Evolutionary conservation across 768 basidiomycete species (phyloP).

Genomic region (Holtermanniella nyarrowii): DNA sequence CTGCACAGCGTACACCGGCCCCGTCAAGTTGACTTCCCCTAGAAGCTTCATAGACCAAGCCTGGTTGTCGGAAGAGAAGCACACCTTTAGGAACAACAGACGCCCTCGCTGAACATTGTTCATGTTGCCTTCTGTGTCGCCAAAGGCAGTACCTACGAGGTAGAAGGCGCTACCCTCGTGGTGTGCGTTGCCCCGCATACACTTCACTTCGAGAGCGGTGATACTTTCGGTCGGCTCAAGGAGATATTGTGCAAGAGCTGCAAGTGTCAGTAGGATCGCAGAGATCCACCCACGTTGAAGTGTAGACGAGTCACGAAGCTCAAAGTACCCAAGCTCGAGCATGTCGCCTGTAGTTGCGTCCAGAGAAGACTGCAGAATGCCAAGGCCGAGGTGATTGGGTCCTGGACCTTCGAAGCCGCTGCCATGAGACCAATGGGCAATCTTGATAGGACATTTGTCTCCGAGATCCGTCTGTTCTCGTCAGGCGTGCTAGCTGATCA

Average conservation of each 20-base stretch:
- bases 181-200: too few species aligned
- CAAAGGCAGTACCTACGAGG: constrained; percentile 30
- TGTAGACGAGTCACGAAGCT: constrained; percentile 24
- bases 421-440: constrained; percentile 5
- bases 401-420: too few species aligned
- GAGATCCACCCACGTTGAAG: constrained; percentile 18
- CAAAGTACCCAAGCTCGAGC: constrained; percentile 18
- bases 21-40: constrained; percentile 9
- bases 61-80: neutral
- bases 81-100: neutral
- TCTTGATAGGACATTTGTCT: constrained; percentile 5
- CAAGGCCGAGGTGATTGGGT: neutral
- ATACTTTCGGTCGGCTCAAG: constrained; percentile 24
- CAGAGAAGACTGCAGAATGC: constrained; percentile 4
- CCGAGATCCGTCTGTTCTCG: constrained; percentile 16
- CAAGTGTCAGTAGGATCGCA: neutral
- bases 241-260: constrained; percentile 20
- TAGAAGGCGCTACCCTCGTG: constrained; percentile 22
- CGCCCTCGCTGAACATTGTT: neutral
- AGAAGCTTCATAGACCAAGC: constrained; percentile 3
- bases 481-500: neutral
- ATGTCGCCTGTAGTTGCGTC: constrained; percentile 31
- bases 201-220: constrained; percentile 13
- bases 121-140: constrained; percentile 9
- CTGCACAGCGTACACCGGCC: constrained; percentile 30